Base-by-base conservation (phyloP, 1,284 basidiomycete species). In the Prillingera fragicola region DNA sequence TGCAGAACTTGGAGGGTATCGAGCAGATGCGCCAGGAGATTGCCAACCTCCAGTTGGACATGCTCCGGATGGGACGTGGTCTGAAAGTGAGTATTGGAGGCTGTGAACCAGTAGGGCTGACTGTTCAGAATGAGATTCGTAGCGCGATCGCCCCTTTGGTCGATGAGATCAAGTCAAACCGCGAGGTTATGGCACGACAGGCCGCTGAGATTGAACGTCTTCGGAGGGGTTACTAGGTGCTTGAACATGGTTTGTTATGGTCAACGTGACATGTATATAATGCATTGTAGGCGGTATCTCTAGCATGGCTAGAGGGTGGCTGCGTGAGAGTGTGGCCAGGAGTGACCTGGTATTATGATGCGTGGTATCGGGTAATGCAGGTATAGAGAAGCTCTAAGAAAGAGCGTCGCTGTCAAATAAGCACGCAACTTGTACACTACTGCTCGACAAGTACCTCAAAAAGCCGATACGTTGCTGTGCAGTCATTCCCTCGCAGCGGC, bases 191-290 rank as follows among this genome's bases (percentile, higher is more conserved):
- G 17, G 62, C 55, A 38, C 40, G 36, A 33, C 62, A 64, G 48
- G 41, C 39, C 32, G 50, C 48, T 22, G 62, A 64, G 52, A 60
- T 64, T 39, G 57, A 58, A 39, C 44, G 62, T 22, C 44, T 64
- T 33, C 43, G 60, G 17, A 18, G 60, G 26, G 55, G 55, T 3
- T 55, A 55, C 28, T 63, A 38, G 25, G 15, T 4, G 32, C 15
- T 9, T 3, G 31, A 22, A 8, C 14, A 13, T 15, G 29, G 13
- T 31, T 8, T 5, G 29, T 31, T 31, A 17, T 31, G n/a, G 18
- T 31, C n/a, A 15, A 17, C n/a, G 18, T 31, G n/a, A n/a, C n/a
- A n/a, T n/a, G n/a, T n/a, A 31, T 31, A 17, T 17, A 31, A 15
- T 31, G 29, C n/a, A 17, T 31, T n/a, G 29, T 31, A 31, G 14